phyloP scores from a whole-genome alignment of 148 eudicot species.

The Fagopyrum homotropicum region DNA sequence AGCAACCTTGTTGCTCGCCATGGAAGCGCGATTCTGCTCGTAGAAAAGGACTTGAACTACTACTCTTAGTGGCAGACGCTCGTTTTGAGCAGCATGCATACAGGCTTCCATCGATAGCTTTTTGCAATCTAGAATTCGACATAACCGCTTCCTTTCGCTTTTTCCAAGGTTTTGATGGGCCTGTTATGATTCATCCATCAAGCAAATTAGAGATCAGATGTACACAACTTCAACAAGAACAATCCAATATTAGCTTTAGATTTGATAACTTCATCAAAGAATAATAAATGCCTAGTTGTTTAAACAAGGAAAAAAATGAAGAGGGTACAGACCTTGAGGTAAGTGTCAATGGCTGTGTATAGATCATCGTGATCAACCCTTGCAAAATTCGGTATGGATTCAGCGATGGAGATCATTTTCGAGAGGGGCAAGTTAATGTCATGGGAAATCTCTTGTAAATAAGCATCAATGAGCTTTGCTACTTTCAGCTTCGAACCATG shows the following conservation, averaged over 20 bases:
- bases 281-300: not conserved
- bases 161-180: constrained; percentile 80
- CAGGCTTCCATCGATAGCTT: constrained; percentile 96
- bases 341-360: constrained; percentile 74
- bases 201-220: not conserved
- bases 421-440: constrained; percentile 52
- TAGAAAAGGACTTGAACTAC: constrained; percentile 92
- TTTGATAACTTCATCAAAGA: not conserved
- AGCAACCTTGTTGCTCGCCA: constrained; percentile 27
- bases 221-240: too few relatives aligned
- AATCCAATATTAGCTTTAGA: not conserved
- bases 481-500: constrained; percentile 67
- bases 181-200: constrained; percentile 26
- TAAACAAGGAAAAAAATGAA: not conserved
- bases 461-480: constrained; percentile 67
- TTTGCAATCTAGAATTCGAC: constrained; percentile 87
- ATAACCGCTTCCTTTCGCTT: constrained; percentile 81
- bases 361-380: constrained; percentile 76
- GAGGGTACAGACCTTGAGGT: constrained; percentile 51
- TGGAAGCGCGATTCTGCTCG: constrained; percentile 82
- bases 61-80: constrained; percentile 77
- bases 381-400: constrained; percentile 57
- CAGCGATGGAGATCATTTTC: constrained; percentile 60
- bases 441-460: constrained; percentile 58
- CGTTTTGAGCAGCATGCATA: constrained; percentile 91